These are phyloP conservation scores for Cryphonectria naterciae DNA, from an alignment of 2,329 filamentous ascomycete genomes.

Conservation along the genomic window DNA sequence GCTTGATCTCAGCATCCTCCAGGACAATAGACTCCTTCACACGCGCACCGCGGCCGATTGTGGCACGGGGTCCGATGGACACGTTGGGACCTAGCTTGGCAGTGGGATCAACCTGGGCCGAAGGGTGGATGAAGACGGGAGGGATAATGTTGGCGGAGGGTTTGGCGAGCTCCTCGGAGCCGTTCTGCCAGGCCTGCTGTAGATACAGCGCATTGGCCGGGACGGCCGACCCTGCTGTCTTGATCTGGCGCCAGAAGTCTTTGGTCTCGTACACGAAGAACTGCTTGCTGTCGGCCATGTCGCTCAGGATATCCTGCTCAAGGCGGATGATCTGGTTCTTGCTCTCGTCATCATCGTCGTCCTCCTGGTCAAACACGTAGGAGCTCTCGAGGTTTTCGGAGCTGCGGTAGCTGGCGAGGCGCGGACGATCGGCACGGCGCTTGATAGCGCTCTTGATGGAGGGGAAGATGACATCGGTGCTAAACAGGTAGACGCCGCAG, in stretches of 20 bases:
- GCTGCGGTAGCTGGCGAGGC: conserved; percentile 91
- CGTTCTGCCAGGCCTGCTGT: conserved; percentile 86
- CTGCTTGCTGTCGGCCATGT: conserved; percentile 94
- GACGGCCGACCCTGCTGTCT: conserved; percentile 95
- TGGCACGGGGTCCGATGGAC: conserved; percentile 86
- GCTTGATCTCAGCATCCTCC: conserved; percentile 93
- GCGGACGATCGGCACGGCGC: conserved; percentile 87
- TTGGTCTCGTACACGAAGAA: conserved; percentile 99
- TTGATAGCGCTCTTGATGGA: conserved; percentile 94
- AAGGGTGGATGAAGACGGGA: conserved; percentile 94
- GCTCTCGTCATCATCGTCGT: conserved; percentile 67
- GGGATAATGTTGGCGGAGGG: conserved; percentile 87
- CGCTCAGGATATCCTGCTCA: conserved; percentile 94
- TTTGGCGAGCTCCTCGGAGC: conserved; percentile 78
- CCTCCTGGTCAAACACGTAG: conserved; percentile 48
- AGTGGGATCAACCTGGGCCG: conserved; percentile 86
- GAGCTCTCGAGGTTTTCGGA: conserved; percentile 85
- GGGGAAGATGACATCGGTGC: conserved; percentile 94
- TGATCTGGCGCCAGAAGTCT: conserved; percentile 99
- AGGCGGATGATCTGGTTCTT: conserved; percentile 88
- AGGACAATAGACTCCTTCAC: conserved; percentile 96
- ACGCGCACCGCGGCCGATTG: conserved; percentile 83
- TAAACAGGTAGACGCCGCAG: conserved; percentile 97
- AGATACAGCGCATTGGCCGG: conserved; percentile 97
- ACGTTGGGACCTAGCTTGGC: conserved; percentile 98